A percentile compares a stretch with the other conserved stretches of the same genome.
phyloP scores from a whole-genome alignment of 2,329 filamentous ascomycete species.

The Trichoderma brevicompactum region DNA sequence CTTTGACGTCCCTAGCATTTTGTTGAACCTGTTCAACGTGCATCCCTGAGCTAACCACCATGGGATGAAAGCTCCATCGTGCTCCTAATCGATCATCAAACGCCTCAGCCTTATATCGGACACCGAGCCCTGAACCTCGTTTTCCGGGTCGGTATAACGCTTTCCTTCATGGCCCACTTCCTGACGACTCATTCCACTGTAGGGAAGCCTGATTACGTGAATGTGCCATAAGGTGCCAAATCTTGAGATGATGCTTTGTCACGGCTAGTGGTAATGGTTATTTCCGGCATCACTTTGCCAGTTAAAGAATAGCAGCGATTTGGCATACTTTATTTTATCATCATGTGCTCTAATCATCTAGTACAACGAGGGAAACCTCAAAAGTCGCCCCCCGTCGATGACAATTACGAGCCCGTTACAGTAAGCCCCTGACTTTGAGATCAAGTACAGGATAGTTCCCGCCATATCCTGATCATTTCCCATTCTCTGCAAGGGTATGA shows the following conservation, averaged over 20 bases:
- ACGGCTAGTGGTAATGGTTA: not conserved
- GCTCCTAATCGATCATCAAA: not conserved
- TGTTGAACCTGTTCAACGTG: not conserved
- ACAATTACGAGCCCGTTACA: constrained; percentile 66
- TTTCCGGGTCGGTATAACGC: not conserved
- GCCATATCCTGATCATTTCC: constrained; percentile 66
- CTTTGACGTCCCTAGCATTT: not conserved
- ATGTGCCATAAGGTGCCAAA: not conserved
- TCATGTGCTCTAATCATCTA: constrained; percentile 35
- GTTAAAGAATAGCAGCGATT: not conserved
- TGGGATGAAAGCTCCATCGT: constrained; percentile 9
- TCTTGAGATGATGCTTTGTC: constrained; percentile 1
- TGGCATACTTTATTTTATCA: not conserved
- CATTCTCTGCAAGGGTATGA: constrained; percentile 62
- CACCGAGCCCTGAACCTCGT: constrained; percentile 5
- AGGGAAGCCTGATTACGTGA: not conserved
- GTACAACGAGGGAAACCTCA: constrained; percentile 59
- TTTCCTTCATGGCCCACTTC: not conserved
- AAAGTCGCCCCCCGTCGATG: constrained; percentile 66
- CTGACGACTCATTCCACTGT: no score
- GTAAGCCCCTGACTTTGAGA: constrained; percentile 66
- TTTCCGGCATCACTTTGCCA: not conserved
- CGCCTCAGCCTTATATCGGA: constrained; percentile 15
- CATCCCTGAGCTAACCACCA: not conserved
- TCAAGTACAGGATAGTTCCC: constrained; percentile 67